Evolutionary conservation across 2,329 filamentous ascomycete genomes (phyloP).

Genomic region (Onygena corvina): DNA sequence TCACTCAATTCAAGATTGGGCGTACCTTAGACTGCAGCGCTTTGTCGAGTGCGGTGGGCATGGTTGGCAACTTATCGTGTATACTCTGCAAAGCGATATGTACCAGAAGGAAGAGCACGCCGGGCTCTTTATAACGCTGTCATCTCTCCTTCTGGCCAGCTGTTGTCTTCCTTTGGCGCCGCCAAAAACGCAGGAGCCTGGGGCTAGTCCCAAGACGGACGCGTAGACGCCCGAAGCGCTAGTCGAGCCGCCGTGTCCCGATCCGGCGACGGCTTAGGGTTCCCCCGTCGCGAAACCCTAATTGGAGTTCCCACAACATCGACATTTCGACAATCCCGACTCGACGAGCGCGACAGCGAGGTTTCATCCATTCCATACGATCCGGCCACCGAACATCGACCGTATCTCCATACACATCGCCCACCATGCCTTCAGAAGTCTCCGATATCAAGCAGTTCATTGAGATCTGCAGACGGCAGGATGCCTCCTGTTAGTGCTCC

Average conservation of each 20-base stretch:
- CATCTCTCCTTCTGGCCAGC: neutral
- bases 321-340: slow-evolving; percentile 5
- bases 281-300: slow-evolving; percentile 18
- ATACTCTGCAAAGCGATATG: neutral
- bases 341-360: slow-evolving; percentile 14
- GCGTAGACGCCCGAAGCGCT: neutral
- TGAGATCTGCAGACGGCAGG: slow-evolving; percentile 99
- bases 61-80: slow-evolving; percentile 26
- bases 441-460: slow-evolving; percentile 99
- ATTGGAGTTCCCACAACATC: slow-evolving; percentile 17
- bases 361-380: slow-evolving; percentile 12
- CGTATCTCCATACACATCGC: slow-evolving; percentile 7
- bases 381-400: neutral
- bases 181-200: slow-evolving; percentile 15
- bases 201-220: neutral
- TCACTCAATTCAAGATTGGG: neutral
- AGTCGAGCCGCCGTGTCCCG: neutral
- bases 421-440: slow-evolving; percentile 95
- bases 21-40: slow-evolving; percentile 57
- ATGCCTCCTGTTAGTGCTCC: slow-evolving; percentile 82
- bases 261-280: slow-evolving; percentile 14
- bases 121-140: neutral
- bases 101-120: neutral
- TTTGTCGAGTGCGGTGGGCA: slow-evolving; percentile 59
- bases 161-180: neutral